These are phyloP conservation scores for Lojkania enalia DNA, from an alignment of 2,329 filamentous ascomycete genomes.

Conservation along the genomic window DNA sequence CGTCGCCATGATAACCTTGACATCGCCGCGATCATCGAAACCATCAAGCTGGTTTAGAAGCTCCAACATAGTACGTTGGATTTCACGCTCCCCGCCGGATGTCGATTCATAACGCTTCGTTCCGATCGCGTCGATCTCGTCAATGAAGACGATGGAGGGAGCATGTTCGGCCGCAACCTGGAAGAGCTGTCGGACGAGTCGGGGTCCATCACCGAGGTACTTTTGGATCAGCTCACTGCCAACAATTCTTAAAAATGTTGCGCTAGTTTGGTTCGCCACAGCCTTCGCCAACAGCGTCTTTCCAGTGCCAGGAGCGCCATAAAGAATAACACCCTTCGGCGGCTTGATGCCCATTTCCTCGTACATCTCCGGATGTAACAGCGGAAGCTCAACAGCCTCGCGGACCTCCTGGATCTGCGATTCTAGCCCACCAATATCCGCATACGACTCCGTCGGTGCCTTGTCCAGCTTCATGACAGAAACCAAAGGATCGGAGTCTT, in stretches of 20 bases:
- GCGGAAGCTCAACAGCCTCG: constrained; percentile 92
- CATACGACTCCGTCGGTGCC: constrained; percentile 96
- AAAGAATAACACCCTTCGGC: constrained; percentile 98
- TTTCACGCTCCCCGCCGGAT: constrained; percentile 93
- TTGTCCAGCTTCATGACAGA: constrained; percentile 99
- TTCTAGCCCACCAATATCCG: constrained; percentile 96
- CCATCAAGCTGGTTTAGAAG: constrained; percentile 97
- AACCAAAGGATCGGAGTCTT: constrained; percentile 92
- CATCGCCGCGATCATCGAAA: constrained; percentile 97
- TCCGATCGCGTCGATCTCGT: constrained; percentile 98
- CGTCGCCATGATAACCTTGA: constrained; percentile 99
- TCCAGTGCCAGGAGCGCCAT: constrained; percentile 94
- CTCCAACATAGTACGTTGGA: constrained; percentile 98
- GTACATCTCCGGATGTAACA: constrained; percentile 95
- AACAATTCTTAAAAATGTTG: constrained; percentile 95
- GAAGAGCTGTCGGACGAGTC: constrained; percentile 94
- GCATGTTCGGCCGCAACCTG: constrained; percentile 94
- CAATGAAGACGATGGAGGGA: constrained; percentile 97
- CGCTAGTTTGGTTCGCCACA: constrained; percentile 97
- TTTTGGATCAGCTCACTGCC: constrained; percentile 98
- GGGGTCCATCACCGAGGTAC: constrained; percentile 93
- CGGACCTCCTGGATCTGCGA: constrained; percentile 95
- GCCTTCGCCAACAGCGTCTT: constrained; percentile 96
- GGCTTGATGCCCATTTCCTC: constrained; percentile 99
- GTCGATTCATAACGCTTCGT: constrained; percentile 99